Percentiles rank a stretch among this genome's conserved stretches.
Conservation (phyloP, 2,329 filamentous ascomycete species). For the Fusarium nelsonii region DNA sequence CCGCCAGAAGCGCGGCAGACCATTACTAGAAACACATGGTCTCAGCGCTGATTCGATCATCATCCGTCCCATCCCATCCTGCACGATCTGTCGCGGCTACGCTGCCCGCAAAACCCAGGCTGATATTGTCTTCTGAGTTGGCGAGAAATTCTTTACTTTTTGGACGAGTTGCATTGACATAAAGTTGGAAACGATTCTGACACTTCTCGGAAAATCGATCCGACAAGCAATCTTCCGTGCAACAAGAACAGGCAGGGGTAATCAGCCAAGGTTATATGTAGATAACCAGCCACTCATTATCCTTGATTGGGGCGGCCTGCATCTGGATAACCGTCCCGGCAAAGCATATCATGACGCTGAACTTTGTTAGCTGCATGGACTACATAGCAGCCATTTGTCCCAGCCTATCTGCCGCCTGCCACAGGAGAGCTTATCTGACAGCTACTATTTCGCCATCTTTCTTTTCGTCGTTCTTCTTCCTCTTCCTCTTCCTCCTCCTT, state of each 20-base stretch:
- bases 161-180: slow-evolving; percentile 22
- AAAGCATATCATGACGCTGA: slow-evolving; percentile 30
- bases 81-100: slow-evolving; percentile 20
- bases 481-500: not conserved
- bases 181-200: slow-evolving; percentile 38
- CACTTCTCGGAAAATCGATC: slow-evolving; percentile 39
- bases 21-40: slow-evolving; percentile 34
- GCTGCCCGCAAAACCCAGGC: slow-evolving; percentile 26
- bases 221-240: slow-evolving; percentile 34
- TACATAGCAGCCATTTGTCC: slow-evolving; percentile 7
- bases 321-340: slow-evolving; percentile 30
- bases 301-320: slow-evolving; percentile 17
- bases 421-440: slow-evolving; percentile 28
- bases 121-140: slow-evolving; percentile 5
- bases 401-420: not conserved
- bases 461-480: slow-evolving; percentile 3
- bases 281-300: slow-evolving; percentile 18
- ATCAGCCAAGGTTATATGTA: slow-evolving; percentile 12
- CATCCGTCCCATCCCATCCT: slow-evolving; percentile 17
- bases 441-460: slow-evolving; percentile 16
- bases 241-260: slow-evolving; percentile 25
- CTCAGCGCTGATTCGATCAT: slow-evolving; percentile 28
- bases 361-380: slow-evolving; percentile 24
- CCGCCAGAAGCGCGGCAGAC: slow-evolving; percentile 42
- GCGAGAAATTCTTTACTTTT: slow-evolving; percentile 1